phyloP scores from a whole-genome alignment of 257 asterid species.

The Solanum sejunctum region DNA sequence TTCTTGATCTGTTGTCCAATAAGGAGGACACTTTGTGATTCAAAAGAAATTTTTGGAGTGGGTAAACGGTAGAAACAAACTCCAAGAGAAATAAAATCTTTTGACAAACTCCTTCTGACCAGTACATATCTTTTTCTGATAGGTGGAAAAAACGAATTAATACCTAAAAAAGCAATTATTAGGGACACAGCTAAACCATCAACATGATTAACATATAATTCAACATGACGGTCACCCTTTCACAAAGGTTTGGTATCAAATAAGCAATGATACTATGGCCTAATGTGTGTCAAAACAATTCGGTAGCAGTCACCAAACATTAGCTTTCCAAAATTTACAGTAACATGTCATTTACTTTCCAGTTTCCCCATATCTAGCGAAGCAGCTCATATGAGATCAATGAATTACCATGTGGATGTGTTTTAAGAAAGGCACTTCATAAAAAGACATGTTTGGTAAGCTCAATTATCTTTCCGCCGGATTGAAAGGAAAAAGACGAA shows the following conservation, averaged over 20 bases:
- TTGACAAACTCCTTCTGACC: background rate
- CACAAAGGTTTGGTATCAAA: background rate
- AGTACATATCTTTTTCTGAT: background rate
- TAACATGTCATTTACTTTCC: background rate
- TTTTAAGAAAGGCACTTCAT: background rate
- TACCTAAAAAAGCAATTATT: background rate
- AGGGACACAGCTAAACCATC: background rate
- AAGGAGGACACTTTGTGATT: background rate
- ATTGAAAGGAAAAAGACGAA: background rate
- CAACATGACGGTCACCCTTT: background rate
- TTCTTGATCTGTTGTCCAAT: background rate
- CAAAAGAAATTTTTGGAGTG: background rate
- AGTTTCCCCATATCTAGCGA: background rate
- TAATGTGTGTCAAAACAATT: background rate
- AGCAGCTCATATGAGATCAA: background rate
- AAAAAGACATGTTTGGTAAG: background rate
- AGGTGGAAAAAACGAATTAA: background rate
- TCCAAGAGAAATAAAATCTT: background rate
- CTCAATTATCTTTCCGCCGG: background rate
- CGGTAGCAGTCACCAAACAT: background rate
- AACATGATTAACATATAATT: background rate
- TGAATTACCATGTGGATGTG: background rate
- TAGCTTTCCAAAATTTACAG: background rate
- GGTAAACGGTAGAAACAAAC: background rate
- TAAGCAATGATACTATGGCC: background rate